Evolutionary conservation across 441 rosid genomes (phyloP), one percentile per base, ranked within the genome.

Genomic region (Bruguiera hainesii): DNA sequence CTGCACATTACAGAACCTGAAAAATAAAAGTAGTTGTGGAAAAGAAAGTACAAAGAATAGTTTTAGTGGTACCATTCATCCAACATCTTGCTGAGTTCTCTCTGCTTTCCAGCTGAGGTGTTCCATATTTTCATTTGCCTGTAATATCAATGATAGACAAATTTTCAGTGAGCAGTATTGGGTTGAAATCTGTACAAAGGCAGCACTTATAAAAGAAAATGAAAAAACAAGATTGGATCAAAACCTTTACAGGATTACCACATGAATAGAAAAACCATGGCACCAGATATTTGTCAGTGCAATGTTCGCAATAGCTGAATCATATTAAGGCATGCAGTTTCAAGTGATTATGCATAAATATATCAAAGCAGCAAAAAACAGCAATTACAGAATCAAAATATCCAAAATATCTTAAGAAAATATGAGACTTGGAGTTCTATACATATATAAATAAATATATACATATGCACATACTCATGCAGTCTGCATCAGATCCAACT

Each of bases 61-160:
- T 67, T 68, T 50, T 63, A 69, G 67, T 20, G 57, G 31, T 82
- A 92, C 99, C 99, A 95, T 85, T 95, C 99, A 84, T 90, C 98
- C 60, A 95, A 91, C 96, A 95, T 81, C 86, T 87, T 84, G 87
- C 93, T 74, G 63, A 95, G 93, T 80, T 84, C 89, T 69, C 69
- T 81, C 83, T 87, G 93, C 83, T 89, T 95, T 81, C 80, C 98
- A 30, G 85, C 71, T 71, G 96, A 92, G 35, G 90, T 90, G 51
- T 90, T 89, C 98, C 98, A 95, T 65, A 68, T 90, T 68, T 87
- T 85, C 95, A 95, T 90, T 79, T 92, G 98, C 85, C 99, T 95
- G 80, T 56, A 66, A 70, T 42, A 21, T 68, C 66, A 61, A 69
- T 68, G 60, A 30, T 35, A 35, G 5, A 49, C 26, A n/a, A 68